A percentile compares a stretch with the other conserved stretches of the same genome.
phyloP scores from a whole-genome alignment of 2,329 filamentous ascomycete species.

The Rachicladosporium sp. region DNA sequence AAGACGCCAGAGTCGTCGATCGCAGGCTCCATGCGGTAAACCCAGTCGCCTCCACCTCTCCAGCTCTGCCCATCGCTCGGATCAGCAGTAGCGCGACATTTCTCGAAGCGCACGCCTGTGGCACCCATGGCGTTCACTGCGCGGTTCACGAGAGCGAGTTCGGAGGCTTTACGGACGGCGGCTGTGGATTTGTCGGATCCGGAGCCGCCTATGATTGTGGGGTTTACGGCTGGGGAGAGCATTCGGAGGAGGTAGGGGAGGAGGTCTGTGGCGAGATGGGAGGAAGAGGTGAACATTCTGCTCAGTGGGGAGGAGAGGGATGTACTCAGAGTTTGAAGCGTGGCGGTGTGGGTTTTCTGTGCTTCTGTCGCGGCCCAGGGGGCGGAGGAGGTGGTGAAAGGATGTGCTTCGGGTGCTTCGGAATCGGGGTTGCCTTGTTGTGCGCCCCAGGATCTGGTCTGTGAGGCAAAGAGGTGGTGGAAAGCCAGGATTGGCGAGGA shows the following conservation, averaged over 20 bases:
- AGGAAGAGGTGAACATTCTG: constrained; percentile 65
- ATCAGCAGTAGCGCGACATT: constrained; percentile 47
- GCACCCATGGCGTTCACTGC: constrained; percentile 76
- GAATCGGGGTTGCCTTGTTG: constrained; percentile 32
- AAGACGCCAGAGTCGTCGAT: constrained; percentile 71
- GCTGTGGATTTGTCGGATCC: constrained; percentile 46
- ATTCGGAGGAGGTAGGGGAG: constrained; percentile 75
- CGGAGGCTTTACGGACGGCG: constrained; percentile 75
- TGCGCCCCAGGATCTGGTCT: constrained; percentile 39
- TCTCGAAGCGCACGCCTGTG: constrained; percentile 65
- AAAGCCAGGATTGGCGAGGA: constrained; percentile 79
- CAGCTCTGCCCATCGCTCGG: constrained; percentile 11
- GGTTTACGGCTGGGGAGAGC: constrained; percentile 79
- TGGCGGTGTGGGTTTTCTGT: constrained; percentile 62
- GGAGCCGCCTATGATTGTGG: constrained; percentile 60
- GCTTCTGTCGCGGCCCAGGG: constrained; percentile 73
- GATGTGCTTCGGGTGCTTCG: constrained; percentile 31
- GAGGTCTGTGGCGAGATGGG: constrained; percentile 68
- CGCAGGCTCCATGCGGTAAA: constrained; percentile 88
- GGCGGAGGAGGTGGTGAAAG: constrained; percentile 72
- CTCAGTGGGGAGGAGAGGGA: constrained; percentile 59
- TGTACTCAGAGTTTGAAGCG: constrained; percentile 61
- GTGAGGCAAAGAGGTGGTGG: constrained; percentile 78
- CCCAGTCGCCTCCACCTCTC: constrained; percentile 44
- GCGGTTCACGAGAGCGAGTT: constrained; percentile 67